Evolutionary conservation across 176 grass and related monocot species (phyloP), one percentile per base, ranked within the genome.

Genomic region (Oryza rufipogon): DNA sequence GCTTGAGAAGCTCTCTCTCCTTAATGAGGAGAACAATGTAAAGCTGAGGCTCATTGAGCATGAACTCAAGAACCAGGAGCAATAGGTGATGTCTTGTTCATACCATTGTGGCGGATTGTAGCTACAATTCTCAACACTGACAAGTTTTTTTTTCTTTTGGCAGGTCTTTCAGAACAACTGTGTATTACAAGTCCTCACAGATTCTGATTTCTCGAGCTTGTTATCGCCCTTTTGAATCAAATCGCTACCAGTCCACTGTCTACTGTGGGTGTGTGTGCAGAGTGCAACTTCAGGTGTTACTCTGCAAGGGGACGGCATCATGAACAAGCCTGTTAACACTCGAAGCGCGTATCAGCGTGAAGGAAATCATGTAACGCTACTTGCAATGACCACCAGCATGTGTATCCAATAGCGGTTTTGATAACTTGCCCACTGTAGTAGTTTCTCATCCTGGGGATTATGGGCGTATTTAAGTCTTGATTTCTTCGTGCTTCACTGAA

Each of bases 41-140:
- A 96, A 96, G 81, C 83, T 99, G 73, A 84, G 73, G 39, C 86
- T 94, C 22, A 93, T 99, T 49, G 96, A 99, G 74, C 74, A 80
- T 23, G 85, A 86, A 20, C 84, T 96, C 9, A 90, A 86, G 82
- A 91, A 71, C 86, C 76, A 89, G 67, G 96, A 94, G 74, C 90
- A 87, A 48, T 92, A 92, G 83, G 44, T 90, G 11, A 56, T 38
- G 23, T 61, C 66, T 47, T 84, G 41, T 41, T 47, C 13, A 4
- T 0, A 66, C n/a, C 58, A 63, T 63, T n/a, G n/a, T 7, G n/a
- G 34, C 32, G n/a, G 46, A 64, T 71, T 71, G 73, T 17, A 51
- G 19, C 42, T 65, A 9, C 11, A 74, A 32, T 32, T 19, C 11
- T 77, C 38, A 23, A 3, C 33, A 47, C 9, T 60, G 42, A 28